Conservation (phyloP, 805 yeast species). For the Suhomyces kilbournensis region DNA sequence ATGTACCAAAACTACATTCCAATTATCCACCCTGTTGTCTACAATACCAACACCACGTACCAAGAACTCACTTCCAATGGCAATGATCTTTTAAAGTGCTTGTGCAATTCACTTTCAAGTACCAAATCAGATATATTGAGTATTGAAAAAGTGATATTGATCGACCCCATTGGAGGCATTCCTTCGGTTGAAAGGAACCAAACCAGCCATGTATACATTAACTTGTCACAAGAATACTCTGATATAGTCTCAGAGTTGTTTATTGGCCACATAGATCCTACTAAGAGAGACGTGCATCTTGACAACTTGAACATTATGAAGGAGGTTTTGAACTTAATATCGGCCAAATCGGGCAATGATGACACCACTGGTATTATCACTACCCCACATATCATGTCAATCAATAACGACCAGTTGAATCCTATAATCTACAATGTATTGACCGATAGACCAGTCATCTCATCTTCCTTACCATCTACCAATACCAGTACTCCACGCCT, state of each 20-base stretch:
- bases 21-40: conserved; percentile 53
- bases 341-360: conserved; percentile 36
- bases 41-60: conserved; percentile 7
- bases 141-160: conserved; percentile 76
- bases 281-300: conserved; percentile 53
- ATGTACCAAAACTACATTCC: conserved; percentile 55
- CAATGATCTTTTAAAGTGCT: conserved; percentile 20
- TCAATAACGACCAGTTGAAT: conserved; percentile 53
- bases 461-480: conserved; percentile 81
- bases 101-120: conserved; percentile 25
- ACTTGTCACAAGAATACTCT: conserved; percentile 75
- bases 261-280: conserved; percentile 51
- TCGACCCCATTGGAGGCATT: conserved; percentile 86
- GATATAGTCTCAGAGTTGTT: conserved; percentile 62
- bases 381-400: conserved; percentile 71
- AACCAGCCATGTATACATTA: conserved; percentile 83
- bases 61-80: conserved; percentile 26
- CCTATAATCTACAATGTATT: conserved; percentile 87
- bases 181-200: conserved; percentile 81
- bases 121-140: conserved; percentile 36
- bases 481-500: conserved; percentile 53
- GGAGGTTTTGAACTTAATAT: conserved; percentile 46
- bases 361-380: conserved; percentile 82
- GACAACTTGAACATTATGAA: conserved; percentile 67
- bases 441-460: conserved; percentile 87